phyloP scores from a whole-genome alignment of 352 stramenopile genomes.

The Hyaloperonospora brassicae region DNA sequence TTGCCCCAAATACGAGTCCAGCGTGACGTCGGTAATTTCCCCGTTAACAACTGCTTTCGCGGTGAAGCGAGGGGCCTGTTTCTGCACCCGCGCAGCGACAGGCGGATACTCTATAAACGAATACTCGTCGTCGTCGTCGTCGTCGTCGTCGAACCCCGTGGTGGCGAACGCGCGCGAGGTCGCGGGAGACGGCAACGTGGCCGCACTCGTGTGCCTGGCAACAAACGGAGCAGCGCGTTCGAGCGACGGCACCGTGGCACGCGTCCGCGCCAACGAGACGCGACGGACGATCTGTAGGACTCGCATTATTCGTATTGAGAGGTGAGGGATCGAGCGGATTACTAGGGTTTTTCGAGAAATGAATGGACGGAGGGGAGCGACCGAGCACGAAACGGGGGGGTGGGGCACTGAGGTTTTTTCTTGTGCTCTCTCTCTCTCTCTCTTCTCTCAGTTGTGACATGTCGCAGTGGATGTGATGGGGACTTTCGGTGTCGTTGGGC shows the following conservation, averaged over 20 bases:
- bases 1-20: slow-evolving; percentile 80
- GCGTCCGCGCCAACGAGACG: slow-evolving; percentile 18
- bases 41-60: slow-evolving; percentile 67
- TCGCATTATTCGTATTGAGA: slow-evolving; percentile 18
- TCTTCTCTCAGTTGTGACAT: no score
- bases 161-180: slow-evolving; percentile 36
- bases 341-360: neutral
- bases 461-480: no score
- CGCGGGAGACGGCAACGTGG: slow-evolving; percentile 5
- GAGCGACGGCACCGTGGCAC: slow-evolving; percentile 7
- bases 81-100: slow-evolving; percentile 46
- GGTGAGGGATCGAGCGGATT: neutral
- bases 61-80: slow-evolving; percentile 64
- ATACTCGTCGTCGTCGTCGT: slow-evolving; percentile 61
- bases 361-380: neutral
- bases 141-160: slow-evolving; percentile 44
- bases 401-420: no score
- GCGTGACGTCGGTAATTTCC: slow-evolving; percentile 76
- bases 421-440: no score
- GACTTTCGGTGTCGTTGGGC: no score
- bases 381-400: no score
- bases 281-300: slow-evolving; percentile 22
- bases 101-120: slow-evolving; percentile 76
- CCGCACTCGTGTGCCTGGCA: neutral
- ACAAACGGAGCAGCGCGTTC: slow-evolving; percentile 14